Percentiles rank a stretch among this genome's conserved stretches.
phyloP scores from a whole-genome alignment of 306 rosid species.

The Mucuna pruriens region DNA sequence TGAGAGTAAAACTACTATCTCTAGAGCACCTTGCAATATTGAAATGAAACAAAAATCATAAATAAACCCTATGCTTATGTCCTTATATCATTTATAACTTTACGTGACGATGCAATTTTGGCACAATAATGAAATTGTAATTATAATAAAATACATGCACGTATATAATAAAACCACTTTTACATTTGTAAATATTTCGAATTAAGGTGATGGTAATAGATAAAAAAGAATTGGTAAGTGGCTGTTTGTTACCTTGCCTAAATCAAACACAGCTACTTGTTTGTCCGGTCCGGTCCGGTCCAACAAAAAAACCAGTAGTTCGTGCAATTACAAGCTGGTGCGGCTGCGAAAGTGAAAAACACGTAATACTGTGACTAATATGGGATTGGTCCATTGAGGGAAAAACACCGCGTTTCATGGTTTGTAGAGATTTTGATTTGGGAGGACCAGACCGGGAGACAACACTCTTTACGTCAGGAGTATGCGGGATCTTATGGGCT shows the following conservation, averaged over 20 bases:
- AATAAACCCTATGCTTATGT: not conserved
- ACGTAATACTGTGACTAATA: not conserved
- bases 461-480: not conserved
- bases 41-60: not conserved
- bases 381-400: not conserved
- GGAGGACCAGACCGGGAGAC: not conserved
- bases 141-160: no score
- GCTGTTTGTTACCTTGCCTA: slow-evolving; percentile 25
- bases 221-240: not conserved
- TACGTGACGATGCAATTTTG: not conserved
- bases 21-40: not conserved
- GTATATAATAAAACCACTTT: not conserved
- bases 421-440: not conserved
- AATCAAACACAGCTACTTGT: slow-evolving; percentile 5
- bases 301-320: not conserved
- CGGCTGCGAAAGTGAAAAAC: not conserved
- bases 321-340: not conserved
- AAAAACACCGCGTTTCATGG: not conserved
- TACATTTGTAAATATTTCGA: not conserved
- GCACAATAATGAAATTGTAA: not conserved
- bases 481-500: not conserved
- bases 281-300: not conserved
- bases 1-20: not conserved
- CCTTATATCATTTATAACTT: not conserved
- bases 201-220: not conserved